Conservation (phyloP, 1,139 yeast genomes). For the Protomyces pachydermus region DNA sequence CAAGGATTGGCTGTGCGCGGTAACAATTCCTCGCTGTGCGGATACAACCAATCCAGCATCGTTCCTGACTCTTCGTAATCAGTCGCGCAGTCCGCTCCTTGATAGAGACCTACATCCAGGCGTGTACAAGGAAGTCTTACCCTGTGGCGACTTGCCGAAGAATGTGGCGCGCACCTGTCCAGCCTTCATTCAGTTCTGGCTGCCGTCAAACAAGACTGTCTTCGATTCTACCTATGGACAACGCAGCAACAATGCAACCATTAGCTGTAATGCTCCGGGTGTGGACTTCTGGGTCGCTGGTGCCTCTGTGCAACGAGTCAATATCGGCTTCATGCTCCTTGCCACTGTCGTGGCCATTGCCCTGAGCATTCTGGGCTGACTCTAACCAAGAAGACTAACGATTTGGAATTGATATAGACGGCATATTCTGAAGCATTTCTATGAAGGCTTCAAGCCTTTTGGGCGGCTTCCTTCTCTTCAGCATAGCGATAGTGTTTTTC, state of each 20-base stretch:
- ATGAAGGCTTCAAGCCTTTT: background rate
- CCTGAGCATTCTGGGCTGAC: no score
- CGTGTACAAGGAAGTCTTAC: constrained; percentile 71
- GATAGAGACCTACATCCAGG: constrained; percentile 57
- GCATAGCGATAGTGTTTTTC: constrained; percentile 14
- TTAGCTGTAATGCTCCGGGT: constrained; percentile 30
- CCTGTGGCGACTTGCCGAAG: constrained; percentile 78
- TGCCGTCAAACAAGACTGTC: constrained; percentile 48
- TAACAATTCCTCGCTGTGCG: constrained; percentile 83
- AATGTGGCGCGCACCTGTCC: constrained; percentile 82
- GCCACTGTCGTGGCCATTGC: background rate
- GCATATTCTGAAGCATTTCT: no score
- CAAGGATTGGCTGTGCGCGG: constrained; percentile 84
- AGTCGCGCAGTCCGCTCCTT: constrained; percentile 51
- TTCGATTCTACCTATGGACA: constrained; percentile 29
- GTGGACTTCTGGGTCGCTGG: constrained; percentile 27
- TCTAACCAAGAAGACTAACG: no score
- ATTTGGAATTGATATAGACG: no score
- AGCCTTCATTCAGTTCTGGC: constrained; percentile 61
- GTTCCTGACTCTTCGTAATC: constrained; percentile 41
- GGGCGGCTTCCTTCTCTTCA: background rate
- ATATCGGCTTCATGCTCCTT: background rate
- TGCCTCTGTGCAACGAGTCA: background rate
- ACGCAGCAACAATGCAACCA: constrained; percentile 17
- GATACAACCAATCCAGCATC: constrained; percentile 33